A percentile compares a stretch with the other conserved stretches of the same genome.
Conservation (phyloP, 208 protist species). For the Vickermania spadyakhi region DNA sequence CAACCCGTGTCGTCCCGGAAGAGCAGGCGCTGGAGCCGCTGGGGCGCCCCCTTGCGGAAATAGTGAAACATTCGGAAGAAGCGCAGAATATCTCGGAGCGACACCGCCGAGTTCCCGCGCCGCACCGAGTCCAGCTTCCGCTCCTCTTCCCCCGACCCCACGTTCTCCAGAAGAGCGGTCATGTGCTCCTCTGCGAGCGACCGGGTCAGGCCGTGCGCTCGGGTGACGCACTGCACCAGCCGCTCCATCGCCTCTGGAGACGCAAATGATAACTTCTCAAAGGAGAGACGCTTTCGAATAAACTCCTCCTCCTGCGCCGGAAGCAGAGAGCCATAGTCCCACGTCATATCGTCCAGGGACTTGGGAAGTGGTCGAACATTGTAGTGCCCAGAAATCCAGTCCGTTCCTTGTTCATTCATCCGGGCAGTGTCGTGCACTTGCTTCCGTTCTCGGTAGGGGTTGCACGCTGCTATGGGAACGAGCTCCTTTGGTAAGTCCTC, state of each 20-base stretch:
- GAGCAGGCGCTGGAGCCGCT: not conserved
- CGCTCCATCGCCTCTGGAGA: not conserved
- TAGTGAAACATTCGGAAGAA: not conserved
- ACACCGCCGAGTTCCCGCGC: not conserved
- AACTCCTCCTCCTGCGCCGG: not conserved
- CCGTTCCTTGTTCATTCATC: not conserved
- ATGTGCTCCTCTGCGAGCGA: not conserved
- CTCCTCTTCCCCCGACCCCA: not conserved
- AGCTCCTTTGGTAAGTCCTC: not conserved
- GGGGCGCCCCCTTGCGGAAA: not conserved
- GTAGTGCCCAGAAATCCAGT: not conserved
- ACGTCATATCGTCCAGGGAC: not conserved
- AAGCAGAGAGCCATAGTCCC: not conserved
- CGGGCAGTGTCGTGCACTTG: not conserved
- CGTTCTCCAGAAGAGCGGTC: not conserved
- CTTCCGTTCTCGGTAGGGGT: not conserved
- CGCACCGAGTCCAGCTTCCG: too few relatives aligned
- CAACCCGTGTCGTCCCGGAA: not conserved
- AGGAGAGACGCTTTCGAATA: not conserved
- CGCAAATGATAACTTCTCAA: not conserved
- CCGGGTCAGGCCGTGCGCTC: not conserved
- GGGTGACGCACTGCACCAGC: not conserved
- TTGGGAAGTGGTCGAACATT: not conserved
- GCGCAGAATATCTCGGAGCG: not conserved
- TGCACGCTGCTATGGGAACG: conserved; percentile 4